Percentiles rank a stretch among this genome's conserved stretches.
Evolutionary conservation across 768 basidiomycete genomes (phyloP).

Genomic region (Psilocybe sp.): DNA sequence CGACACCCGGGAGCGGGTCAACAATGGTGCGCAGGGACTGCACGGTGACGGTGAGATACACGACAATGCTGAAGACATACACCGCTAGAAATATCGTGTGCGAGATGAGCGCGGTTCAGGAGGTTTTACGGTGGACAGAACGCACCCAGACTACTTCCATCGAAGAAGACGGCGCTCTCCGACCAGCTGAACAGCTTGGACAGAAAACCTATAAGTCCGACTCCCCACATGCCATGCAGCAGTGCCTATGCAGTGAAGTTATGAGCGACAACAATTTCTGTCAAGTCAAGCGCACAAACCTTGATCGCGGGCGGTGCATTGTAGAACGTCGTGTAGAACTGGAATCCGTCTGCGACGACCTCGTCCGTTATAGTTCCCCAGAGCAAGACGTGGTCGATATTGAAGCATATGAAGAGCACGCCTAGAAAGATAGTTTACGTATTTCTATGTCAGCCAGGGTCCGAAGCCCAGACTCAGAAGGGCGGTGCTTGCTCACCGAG

Average conservation of each 20-base stretch:
- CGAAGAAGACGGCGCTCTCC: slow-evolving; percentile 94
- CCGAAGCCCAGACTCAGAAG: not conserved
- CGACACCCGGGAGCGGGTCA: slow-evolving; percentile 46
- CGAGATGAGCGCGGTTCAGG: not conserved
- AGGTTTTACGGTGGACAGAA: slow-evolving; percentile 9
- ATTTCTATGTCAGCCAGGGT: not conserved
- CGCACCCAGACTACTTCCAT: slow-evolving; percentile 84
- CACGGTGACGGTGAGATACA: slow-evolving; percentile 83
- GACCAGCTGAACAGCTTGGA: slow-evolving; percentile 85
- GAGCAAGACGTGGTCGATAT: slow-evolving; percentile 83
- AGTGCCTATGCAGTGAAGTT: slow-evolving; percentile 55
- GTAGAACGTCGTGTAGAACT: slow-evolving; percentile 91
- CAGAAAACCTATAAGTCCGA: slow-evolving; percentile 72
- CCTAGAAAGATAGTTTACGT: slow-evolving; percentile 36
- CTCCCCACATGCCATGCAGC: slow-evolving; percentile 79
- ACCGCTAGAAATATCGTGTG: slow-evolving; percentile 44
- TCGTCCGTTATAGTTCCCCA: slow-evolving; percentile 67
- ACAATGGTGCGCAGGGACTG: slow-evolving; percentile 77
- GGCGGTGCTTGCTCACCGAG: slow-evolving; percentile 48
- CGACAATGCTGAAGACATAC: slow-evolving; percentile 71
- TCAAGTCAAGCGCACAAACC: slow-evolving; percentile 38
- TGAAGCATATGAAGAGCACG: slow-evolving; percentile 80
- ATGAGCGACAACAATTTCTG: not conserved
- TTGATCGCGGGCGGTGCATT: slow-evolving; percentile 93
- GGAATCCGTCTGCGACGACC: slow-evolving; percentile 71